These are phyloP conservation scores for Exophiala sideris DNA, from an alignment of 2,329 filamentous ascomycete genomes.

Conservation along the genomic window DNA sequence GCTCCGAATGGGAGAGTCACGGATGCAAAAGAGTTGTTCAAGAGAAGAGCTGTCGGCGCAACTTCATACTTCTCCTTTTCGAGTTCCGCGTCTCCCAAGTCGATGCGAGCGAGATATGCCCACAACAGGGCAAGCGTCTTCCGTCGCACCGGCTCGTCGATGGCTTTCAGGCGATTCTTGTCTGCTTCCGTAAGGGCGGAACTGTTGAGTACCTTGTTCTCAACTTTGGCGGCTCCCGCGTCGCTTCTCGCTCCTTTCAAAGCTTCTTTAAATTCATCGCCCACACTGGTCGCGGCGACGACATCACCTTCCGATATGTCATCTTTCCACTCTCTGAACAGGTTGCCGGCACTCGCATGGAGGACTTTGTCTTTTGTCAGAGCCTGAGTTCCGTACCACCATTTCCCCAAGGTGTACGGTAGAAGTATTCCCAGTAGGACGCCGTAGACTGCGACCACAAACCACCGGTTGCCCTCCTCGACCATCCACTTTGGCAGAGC, in stretches of 20 bases:
- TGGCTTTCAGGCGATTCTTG: slow-evolving; percentile 68
- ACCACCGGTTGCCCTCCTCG: slow-evolving; percentile 91
- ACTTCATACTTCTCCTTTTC: slow-evolving; percentile 81
- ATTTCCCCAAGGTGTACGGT: slow-evolving; percentile 89
- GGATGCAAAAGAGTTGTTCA: slow-evolving; percentile 82
- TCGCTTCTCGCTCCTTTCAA: slow-evolving; percentile 77
- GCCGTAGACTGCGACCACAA: slow-evolving; percentile 86
- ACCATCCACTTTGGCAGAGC: slow-evolving; percentile 91
- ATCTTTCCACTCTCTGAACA: slow-evolving; percentile 91
- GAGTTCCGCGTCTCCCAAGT: slow-evolving; percentile 72
- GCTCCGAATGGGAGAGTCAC: slow-evolving; percentile 86
- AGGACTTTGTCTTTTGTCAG: slow-evolving; percentile 91
- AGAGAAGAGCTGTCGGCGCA: slow-evolving; percentile 76
- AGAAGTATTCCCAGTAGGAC: slow-evolving; percentile 82
- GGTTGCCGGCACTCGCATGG: slow-evolving; percentile 86
- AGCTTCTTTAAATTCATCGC: slow-evolving; percentile 76
- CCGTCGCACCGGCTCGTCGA: slow-evolving; percentile 75
- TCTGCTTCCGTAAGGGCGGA: slow-evolving; percentile 69
- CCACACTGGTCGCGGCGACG: slow-evolving; percentile 75
- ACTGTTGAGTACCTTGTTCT: slow-evolving; percentile 70
- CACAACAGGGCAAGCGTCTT: slow-evolving; percentile 88
- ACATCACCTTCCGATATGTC: slow-evolving; percentile 76
- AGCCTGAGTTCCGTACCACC: slow-evolving; percentile 97
- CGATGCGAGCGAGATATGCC: slow-evolving; percentile 88
- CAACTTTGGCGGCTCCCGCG: slow-evolving; percentile 74